phyloP scores from a whole-genome alignment of 768 basidiomycete species.

The Amanita rimosa region DNA sequence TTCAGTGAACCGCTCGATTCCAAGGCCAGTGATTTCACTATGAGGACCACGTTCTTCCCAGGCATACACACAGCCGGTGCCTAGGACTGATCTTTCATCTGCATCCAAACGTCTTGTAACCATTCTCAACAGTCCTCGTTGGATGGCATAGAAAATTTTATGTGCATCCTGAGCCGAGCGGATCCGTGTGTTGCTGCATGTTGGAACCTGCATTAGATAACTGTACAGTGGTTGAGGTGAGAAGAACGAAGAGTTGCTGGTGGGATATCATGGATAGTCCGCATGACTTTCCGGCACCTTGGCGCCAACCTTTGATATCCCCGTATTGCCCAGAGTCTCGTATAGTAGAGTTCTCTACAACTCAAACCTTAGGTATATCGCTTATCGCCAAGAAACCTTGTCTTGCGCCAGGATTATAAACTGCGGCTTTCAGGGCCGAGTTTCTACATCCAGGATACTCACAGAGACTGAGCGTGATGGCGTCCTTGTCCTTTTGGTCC shows the following conservation, averaged over 20 bases:
- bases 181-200: conserved; percentile 61
- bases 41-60: conserved; percentile 74
- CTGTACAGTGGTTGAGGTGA: neutral
- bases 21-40: conserved; percentile 64
- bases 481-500: too few relatives aligned
- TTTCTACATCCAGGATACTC: too few relatives aligned
- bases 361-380: neutral
- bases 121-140: conserved; percentile 52
- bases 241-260: neutral
- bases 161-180: conserved; percentile 72
- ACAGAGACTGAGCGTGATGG: too few relatives aligned
- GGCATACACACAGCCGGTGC: conserved; percentile 43
- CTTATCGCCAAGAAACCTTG: too few relatives aligned
- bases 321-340: neutral
- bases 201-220: conserved; percentile 53
- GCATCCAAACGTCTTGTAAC: conserved; percentile 70
- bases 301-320: neutral
- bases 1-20: conserved; percentile 81
- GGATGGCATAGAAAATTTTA: conserved; percentile 68
- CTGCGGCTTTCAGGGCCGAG: too few relatives aligned
- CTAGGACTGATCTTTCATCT: conserved; percentile 54
- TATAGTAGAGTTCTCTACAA: conserved; percentile 5
- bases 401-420: too few relatives aligned
- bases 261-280: neutral
- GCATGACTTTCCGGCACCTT: neutral